These are phyloP conservation scores for Vanrija sp. DNA, from an alignment of 1,284 basidiomycete species.

Conservation along the genomic window DNA sequence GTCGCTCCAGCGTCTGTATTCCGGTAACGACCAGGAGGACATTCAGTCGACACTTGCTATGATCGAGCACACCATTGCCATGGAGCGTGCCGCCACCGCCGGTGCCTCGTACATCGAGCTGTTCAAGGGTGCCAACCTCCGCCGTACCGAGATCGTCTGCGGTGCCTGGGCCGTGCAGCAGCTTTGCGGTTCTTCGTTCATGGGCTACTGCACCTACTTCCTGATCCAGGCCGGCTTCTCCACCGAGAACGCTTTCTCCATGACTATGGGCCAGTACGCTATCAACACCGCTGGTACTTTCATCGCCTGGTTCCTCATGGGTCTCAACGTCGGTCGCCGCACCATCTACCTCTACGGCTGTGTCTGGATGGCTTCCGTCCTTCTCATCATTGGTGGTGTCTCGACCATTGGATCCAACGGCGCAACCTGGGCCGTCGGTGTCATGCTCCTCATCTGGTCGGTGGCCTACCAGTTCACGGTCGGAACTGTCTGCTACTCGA, in stretches of 20 bases:
- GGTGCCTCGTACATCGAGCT: conserved; percentile 19
- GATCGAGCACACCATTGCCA: conserved; percentile 29
- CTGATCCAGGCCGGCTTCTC: conserved; percentile 20
- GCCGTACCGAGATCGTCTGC: conserved; percentile 16
- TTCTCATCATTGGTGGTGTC: conserved; percentile 48
- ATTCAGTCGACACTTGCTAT: conserved; percentile 23
- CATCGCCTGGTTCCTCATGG: conserved; percentile 29
- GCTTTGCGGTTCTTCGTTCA: conserved; percentile 3
- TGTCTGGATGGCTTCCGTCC: conserved; percentile 38
- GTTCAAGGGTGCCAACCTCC: conserved; percentile 21
- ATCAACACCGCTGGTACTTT: conserved; percentile 43
- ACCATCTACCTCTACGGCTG: conserved; percentile 40
- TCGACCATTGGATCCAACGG: conserved; percentile 22
- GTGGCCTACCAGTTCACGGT: conserved; percentile 22
- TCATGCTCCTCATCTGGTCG: conserved; percentile 15
- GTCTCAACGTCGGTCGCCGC: conserved; percentile 42
- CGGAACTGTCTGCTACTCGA: conserved; percentile 31
- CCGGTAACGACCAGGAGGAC: conserved; percentile 19
- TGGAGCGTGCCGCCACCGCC: conserved; percentile 17
- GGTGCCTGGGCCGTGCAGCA: background rate
- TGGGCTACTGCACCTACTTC: conserved; percentile 24
- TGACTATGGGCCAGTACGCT: conserved; percentile 25
- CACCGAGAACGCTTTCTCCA: too few relatives aligned
- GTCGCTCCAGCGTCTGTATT: conserved; percentile 14
- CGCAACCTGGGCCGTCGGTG: background rate